phyloP scores from a whole-genome alignment of 1,284 basidiomycete genomes.

The Tilletia caries region DNA sequence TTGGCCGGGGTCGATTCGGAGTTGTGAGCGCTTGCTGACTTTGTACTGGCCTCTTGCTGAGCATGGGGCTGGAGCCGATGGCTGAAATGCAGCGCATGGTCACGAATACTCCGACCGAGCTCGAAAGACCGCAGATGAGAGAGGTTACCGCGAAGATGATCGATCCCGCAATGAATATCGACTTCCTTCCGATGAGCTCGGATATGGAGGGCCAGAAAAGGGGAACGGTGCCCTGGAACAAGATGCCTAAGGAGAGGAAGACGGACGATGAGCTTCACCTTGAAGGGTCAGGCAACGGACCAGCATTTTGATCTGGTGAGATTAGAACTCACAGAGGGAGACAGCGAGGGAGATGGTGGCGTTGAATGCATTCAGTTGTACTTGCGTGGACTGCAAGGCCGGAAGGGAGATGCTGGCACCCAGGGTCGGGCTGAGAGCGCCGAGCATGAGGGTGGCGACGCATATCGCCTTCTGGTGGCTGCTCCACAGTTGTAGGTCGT shows the following conservation, averaged over 20 bases:
- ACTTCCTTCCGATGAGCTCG: constrained; percentile 63
- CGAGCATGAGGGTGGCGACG: constrained; percentile 62
- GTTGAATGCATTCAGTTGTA: constrained; percentile 63
- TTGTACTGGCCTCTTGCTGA: not conserved
- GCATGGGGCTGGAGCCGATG: constrained; percentile 17
- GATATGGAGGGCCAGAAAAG: constrained; percentile 69
- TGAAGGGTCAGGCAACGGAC: too few species aligned
- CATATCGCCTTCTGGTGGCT: constrained; percentile 63
- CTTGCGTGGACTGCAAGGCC: constrained; percentile 66
- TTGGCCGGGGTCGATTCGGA: not conserved
- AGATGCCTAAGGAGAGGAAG: constrained; percentile 62
- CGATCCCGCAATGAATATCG: constrained; percentile 18
- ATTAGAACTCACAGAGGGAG: constrained; percentile 55
- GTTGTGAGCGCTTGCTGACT: not conserved
- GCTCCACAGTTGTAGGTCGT: constrained; percentile 77
- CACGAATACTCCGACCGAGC: constrained; percentile 19
- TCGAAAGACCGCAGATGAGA: not conserved
- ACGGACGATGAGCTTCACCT: too few species aligned
- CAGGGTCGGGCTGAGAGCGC: constrained; percentile 68
- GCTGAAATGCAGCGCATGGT: constrained; percentile 18
- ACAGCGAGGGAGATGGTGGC: constrained; percentile 55
- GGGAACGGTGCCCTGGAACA: constrained; percentile 70
- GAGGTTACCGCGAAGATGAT: constrained; percentile 19
- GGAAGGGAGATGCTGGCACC: constrained; percentile 61
- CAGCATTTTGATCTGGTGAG: not conserved